Evolutionary conservation across 2,329 filamentous ascomycete species (phyloP), one percentile per base, ranked within the genome.

Genomic region (Daldinia sp.): DNA sequence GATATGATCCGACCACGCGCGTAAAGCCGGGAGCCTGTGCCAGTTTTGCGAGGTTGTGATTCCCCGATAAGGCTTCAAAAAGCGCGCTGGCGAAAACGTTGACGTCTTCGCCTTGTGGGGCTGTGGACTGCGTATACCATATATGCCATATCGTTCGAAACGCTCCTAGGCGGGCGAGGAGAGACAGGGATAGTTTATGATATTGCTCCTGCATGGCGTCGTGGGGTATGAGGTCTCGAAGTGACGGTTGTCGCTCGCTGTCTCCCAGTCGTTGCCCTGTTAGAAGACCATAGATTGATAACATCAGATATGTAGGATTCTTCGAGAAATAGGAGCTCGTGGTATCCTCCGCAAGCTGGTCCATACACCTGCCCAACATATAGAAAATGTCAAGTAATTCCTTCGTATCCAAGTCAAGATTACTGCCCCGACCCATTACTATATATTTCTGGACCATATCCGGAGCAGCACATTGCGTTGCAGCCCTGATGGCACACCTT

Each of bases 91-190:
- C 21, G 49, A 66, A 67, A 19, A 10, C 32, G 10, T 4, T n/a
- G 13, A 37, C 43, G 23, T 15, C 21, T 32, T 21, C 62, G 11
- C 21, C 34, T 39, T 23, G 19, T 3, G 25, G n/a, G 19, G 19
- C 3, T 29, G 10, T 10, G 9, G 17, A 29, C 7, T 47, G 17
- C 30, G 10, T 23, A 15, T 58, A 60, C 64, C 64, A 70, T 23
- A 71, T 48, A 62, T 75, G 58, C 72, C 72, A 75, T 54, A 76
- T 58, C 4, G 70, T 71, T 19, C 73, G 68, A 43, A 72, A 71
- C 6, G 73, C 72, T 17, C 74, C 72, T 6, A 75, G 35, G 32
- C 66, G 66, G 15, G 63, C 72, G 19, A 76, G 68, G 39, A 68
- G 70, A 25, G 52, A 29, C 23, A 73, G 21, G 34, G 71, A 72